phyloP scores from a whole-genome alignment of 768 basidiomycete species.

The Tylopilus felleus region DNA sequence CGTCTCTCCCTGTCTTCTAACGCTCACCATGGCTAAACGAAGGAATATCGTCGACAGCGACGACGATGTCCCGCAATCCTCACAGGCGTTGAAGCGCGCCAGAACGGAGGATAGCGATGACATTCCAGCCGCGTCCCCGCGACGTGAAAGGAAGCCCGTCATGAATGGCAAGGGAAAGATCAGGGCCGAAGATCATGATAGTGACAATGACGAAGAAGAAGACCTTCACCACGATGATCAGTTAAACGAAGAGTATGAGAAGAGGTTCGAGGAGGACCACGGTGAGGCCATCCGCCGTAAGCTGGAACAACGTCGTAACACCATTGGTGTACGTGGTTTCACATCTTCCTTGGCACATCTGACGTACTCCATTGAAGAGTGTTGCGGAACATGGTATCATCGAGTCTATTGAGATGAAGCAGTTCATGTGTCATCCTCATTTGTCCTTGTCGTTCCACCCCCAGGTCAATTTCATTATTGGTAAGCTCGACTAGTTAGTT shows the following conservation, averaged over 20 bases:
- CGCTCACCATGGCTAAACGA: constrained; percentile 52
- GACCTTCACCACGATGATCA: constrained; percentile 36
- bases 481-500: constrained; percentile 36
- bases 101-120: constrained; percentile 41
- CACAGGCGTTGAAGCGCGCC: constrained; percentile 43
- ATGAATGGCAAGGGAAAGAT: constrained; percentile 34
- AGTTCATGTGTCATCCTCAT: constrained; percentile 95
- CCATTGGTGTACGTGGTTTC: constrained; percentile 45
- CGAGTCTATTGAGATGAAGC: constrained; percentile 77
- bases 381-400: constrained; percentile 88
- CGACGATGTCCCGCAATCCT: constrained; percentile 30
- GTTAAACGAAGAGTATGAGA: constrained; percentile 54
- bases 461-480: constrained; percentile 97
- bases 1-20: constrained; percentile 4
- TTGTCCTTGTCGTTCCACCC: constrained; percentile 83
- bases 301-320: constrained; percentile 43
- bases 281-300: constrained; percentile 53
- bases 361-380: constrained; percentile 41
- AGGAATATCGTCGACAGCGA: constrained; percentile 44
- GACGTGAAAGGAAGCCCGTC: constrained; percentile 28
- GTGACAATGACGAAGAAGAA: constrained; percentile 30
- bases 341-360: constrained; percentile 29
- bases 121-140: constrained; percentile 13
- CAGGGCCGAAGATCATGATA: constrained; percentile 27
- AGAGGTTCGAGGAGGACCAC: constrained; percentile 60